Evolutionary conservation across 306 rosid species (phyloP), one percentile per base, ranked within the genome.

Genomic region (Mimosa pudica): DNA sequence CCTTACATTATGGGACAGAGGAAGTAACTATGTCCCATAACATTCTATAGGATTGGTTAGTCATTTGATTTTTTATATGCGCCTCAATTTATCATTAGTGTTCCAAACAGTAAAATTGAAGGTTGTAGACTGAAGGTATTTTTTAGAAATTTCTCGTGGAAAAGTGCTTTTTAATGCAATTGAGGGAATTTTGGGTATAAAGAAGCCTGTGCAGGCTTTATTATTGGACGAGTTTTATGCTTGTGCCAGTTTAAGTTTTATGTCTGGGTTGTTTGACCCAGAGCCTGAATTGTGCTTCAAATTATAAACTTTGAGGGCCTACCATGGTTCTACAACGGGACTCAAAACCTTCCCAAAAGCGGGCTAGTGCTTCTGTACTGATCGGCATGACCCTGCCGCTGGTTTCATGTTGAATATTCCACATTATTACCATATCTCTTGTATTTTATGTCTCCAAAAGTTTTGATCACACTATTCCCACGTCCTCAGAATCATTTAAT

Each of bases 401-500:
- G 70, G 70, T 33, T 41, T 67, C 32, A 8, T 67, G 13, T 30
- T 67, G 48, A 17, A 45, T 74, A 14, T 45, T 83, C 41, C 68
- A 49, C 46, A 45, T 54, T 73, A 65, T 61, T 69, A 72, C 42
- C 68, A 63, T 69, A 8, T 55, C 5, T 2, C 42, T 11, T 45
- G 36, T 48, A 51, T 42, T 4, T 32, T 20, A 44, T 38, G 35
- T 46, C 11, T 54, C 30, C 14, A 41, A 10, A 57, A 60, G 30
- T 74, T 71, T 67, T 72, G 17, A 60, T 38, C 70, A 20, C 51
- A 75, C 70, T 51, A 71, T 84, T 46, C 10, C 47, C 73, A 10
- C 78, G 58, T 76, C 73, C 38, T 33, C 69, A 58, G 57, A 81
- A 47, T 79, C 78, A 71, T 70, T 68, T 55, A 77, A 35, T 80